phyloP scores from a whole-genome alignment of 1,139 yeast genomes.

The Geotrichum reessii region DNA sequence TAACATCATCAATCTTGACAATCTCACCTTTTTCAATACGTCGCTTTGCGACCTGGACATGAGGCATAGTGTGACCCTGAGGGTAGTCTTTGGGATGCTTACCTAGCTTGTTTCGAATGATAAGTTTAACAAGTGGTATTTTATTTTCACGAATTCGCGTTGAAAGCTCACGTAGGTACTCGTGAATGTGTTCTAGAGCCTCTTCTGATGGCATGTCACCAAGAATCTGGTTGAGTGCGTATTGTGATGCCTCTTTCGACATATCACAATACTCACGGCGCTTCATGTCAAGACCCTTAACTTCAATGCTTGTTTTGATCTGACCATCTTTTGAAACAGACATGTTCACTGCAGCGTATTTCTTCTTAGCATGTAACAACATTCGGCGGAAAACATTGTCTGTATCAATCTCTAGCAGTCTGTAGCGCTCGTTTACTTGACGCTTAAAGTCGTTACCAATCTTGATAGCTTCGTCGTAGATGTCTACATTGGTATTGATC shows the following conservation, averaged over 20 bases:
- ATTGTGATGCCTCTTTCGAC: constrained; percentile 81
- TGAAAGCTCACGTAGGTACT: constrained; percentile 59
- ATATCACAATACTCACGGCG: constrained; percentile 94
- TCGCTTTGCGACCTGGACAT: constrained; percentile 86
- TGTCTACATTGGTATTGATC: constrained; percentile 84
- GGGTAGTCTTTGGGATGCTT: constrained; percentile 40
- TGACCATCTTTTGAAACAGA: constrained; percentile 40
- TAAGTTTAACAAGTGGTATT: constrained; percentile 55
- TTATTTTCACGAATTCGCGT: constrained; percentile 54
- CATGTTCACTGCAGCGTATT: constrained; percentile 85
- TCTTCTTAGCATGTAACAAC: constrained; percentile 90
- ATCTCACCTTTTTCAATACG: constrained; percentile 75
- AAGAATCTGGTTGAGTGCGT: constrained; percentile 64
- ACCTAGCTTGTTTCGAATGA: constrained; percentile 38
- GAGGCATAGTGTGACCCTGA: constrained; percentile 75
- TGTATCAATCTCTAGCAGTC: constrained; percentile 83
- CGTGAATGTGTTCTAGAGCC: constrained; percentile 68
- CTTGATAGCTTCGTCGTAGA: constrained; percentile 64
- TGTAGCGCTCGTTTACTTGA: constrained; percentile 83
- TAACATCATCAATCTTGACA: constrained; percentile 82
- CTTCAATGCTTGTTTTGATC: constrained; percentile 61
- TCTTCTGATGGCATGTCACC: constrained; percentile 73
- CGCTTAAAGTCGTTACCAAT: constrained; percentile 82
- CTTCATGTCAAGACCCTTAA: constrained; percentile 93
- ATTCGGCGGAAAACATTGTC: constrained; percentile 88